These are phyloP conservation scores for Umbelopsis isabellina DNA, from an alignment of 192 early-diverging fungal species.

Conservation along the genomic window DNA sequence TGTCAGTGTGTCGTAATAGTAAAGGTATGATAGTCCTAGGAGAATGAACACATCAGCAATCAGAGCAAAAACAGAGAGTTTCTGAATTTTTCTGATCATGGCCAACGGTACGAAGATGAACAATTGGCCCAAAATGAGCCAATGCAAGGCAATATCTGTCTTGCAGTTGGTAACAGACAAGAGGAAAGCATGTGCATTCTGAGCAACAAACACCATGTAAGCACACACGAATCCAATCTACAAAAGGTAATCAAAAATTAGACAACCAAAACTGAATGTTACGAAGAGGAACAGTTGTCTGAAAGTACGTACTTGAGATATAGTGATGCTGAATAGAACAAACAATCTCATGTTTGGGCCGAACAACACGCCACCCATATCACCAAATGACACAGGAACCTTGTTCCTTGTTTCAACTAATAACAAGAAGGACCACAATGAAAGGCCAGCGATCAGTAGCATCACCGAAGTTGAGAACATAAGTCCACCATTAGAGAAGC, in stretches of 20 bases:
- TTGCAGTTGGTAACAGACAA: conserved; percentile 32
- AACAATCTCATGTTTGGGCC: conserved; percentile 67
- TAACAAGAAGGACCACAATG: conserved; percentile 71
- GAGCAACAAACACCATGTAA: conserved; percentile 71
- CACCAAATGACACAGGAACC: conserved; percentile 76
- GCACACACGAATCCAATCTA: conserved; percentile 65
- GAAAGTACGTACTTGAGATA: conserved; percentile 72
- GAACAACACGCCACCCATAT: conserved; percentile 60
- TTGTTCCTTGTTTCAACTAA: conserved; percentile 68
- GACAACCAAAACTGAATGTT: not conserved
- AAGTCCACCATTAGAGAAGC: conserved; percentile 79
- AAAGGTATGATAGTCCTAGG: conserved; percentile 82
- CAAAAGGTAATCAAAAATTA: not conserved
- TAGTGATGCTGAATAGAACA: conserved; percentile 70
- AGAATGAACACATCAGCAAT: conserved; percentile 95
- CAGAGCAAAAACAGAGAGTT: conserved; percentile 82
- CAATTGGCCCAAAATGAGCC: conserved; percentile 52
- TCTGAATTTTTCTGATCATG: conserved; percentile 87
- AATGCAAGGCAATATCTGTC: conserved; percentile 23
- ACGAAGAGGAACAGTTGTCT: not conserved
- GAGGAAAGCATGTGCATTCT: conserved; percentile 52
- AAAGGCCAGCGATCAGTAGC: conserved; percentile 68
- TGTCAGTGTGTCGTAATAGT: conserved; percentile 75
- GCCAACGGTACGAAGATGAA: conserved; percentile 54
- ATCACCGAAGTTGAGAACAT: conserved; percentile 70